Base-by-base conservation (phyloP, 495 filamentous ascomycete species). In the Tirmania nivea region DNA sequence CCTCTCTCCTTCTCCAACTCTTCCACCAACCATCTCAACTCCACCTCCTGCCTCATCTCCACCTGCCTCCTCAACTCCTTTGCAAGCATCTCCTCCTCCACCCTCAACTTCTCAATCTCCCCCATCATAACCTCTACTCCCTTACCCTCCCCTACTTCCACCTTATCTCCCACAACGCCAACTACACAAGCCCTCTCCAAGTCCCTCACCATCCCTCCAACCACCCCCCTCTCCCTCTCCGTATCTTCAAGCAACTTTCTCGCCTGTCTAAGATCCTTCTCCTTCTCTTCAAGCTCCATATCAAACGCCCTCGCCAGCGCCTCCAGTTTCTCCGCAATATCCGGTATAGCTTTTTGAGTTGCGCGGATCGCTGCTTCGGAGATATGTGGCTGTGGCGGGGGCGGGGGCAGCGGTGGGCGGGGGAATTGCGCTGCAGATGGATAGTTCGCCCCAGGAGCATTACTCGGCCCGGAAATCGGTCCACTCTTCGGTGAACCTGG, bases 301-400 rank as follows among this genome's bases (percentile, higher is more conserved):
- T 67, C 65, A 39, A 63, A 67, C 10, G 65, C 65, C 8, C 56
- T 59, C 11, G 65, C 65, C 31, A 67, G 63, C 17, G 61, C 64
- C 55, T 67, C 65, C 5, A 66, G 48, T 60, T 67, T 61, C 50
- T 65, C 65, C 10, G 61, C 58, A 54, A 67, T 67, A 39, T 59
- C 57, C 34, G 65, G 65, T 35, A 66, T 64, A 17, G 66, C 58
- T 53, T 66, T 66, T 51, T 66, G 65, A 8, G 63, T 66, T 14
- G 63, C 65, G 3, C 55, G 55, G 48, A 67, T 67, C 8, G 63
- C 65, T 17, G 65, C 64, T 54, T 67, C 65, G 6, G 65, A 67
- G 48, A 60, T 64, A 53, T 66, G 60, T 10, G 64, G 65, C 34
- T 53, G 60, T 16, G 62, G 60, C 42, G 42, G 14, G 2, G 42